Base-by-base conservation (phyloP, 108 stramenopile genomes). In the Stephanodiscus minutulus region DNA sequence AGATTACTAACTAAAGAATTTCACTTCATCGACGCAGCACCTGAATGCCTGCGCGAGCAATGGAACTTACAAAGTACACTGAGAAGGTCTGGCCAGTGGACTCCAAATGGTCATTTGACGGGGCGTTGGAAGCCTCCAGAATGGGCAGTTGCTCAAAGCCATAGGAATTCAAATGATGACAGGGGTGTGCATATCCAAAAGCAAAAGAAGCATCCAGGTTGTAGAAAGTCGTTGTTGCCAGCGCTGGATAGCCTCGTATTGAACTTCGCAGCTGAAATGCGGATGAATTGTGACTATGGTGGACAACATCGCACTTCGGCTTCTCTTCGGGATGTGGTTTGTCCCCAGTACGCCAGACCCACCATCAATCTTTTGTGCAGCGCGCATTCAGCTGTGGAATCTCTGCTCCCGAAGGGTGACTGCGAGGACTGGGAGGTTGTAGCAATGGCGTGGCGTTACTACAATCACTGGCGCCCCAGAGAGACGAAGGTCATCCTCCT, bases 401-500 rank as follows among this genome's bases (percentile, higher is more conserved):
- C 28, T 43, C 60, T 76, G 37, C 75, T 81, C 28, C 80, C 80
- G 21, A 44, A 70, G 13, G 80, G 76, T 11, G 80, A 81, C 59
- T 75, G 73, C 33, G 80, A 81, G 44, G 35, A 60, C 18, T 66
- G 76, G 47, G 69, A 75, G 41, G 74, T 77, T 20, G 44, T 77
- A 27, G 63, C 60, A 28, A 28, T 82, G 11, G 81, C 81, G 36
- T 28, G 76, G 28, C n/a, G 33, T 4, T 82, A 82, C 53, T 77
- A 77, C 27, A 64, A 77, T 25, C 46, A 82, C 54, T 82, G 81
- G 81, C 54, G 76, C 7, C 81, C 81, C 3, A 53, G 39, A 12
- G 17, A 76, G 52, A 68, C 68, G 11, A 76, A 73, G 46, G 76
- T 77, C 7, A 72, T 82, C n/a, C 56, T 82, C 33, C 70, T 82